Base-by-base conservation (phyloP, 139 green algal species). In the Eudorina sp. region DNA sequence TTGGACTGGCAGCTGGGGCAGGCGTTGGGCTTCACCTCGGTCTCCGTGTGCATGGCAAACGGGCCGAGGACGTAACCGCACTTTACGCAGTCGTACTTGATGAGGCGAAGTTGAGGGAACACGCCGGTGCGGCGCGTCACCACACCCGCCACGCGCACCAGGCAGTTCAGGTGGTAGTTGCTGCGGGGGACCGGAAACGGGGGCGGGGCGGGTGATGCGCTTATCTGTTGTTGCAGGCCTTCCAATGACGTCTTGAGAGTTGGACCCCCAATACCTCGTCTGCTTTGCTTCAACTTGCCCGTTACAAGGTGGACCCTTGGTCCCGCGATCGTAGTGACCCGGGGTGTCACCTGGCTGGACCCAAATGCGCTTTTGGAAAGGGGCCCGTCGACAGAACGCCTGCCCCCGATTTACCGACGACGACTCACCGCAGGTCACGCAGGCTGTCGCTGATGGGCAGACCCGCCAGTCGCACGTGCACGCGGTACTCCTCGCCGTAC, bases 41-140 rank as follows among this genome's bases (percentile, higher is more conserved):
- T 53, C 14, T 94, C 92, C 29, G 53, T 90, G 70, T 95, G 86
- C 88, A 92, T 89, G n/a, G 94, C 94, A 92, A 99, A 99, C 27
- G 98, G 98, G 0, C 98, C 98, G 70, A 99, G 89, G 53, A 96
- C 55, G 80, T 95, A 94, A 13, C 95, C 94, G 91, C 98, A 99
- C 90, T 95, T 95, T 29, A 69, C 70, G 93, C 98, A 99, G 91
- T 98, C 95, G 91, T 95, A 99, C 85, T 95, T 95, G n/a, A 99
- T 93, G 48, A 95, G 60, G 69, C 94, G 90, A 74, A 99, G 95
- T 96, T 99, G 98, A 5, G 98, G 98, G 94, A 99, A 99, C 48
- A 99, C 97, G 43, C 97, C 96, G 5, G 97, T 99, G 83, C 98
- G 95, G 36, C 98, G 94, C 0, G 97, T 99, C 4, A 99, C 97